A percentile compares a stretch with the other conserved stretches of the same genome.
Conservation (phyloP, 257 asterid genomes). For the Nicotiana paniculata region DNA sequence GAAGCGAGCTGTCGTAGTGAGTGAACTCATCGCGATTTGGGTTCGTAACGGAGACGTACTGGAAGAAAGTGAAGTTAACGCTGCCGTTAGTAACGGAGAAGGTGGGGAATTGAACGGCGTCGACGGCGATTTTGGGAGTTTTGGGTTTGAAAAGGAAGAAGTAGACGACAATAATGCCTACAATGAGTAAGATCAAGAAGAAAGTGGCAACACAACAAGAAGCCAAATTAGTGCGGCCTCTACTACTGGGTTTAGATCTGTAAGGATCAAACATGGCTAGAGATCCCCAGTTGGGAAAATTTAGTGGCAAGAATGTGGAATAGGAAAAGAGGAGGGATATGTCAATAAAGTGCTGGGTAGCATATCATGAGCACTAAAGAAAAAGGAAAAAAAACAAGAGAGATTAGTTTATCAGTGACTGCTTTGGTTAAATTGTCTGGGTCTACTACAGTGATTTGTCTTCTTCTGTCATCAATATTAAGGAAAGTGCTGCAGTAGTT, state of each 20-base stretch:
- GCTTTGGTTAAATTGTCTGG: background rate
- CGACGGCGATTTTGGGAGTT: conserved; percentile 69
- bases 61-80: conserved; percentile 79
- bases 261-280: conserved; percentile 42
- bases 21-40: conserved; percentile 89
- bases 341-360: background rate
- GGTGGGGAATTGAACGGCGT: conserved; percentile 80
- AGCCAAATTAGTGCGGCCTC: conserved; percentile 64
- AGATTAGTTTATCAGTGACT: background rate
- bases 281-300: background rate
- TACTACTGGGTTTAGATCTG: conserved; percentile 43
- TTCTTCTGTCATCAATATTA: background rate
- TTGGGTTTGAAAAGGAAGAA: conserved; percentile 78
- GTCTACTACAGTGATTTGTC: background rate
- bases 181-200: conserved; percentile 56
- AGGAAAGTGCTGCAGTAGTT: background rate
- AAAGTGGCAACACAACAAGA: conserved; percentile 76
- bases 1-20: conserved; percentile 96
- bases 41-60: conserved; percentile 76
- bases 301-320: background rate
- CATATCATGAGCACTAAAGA: conserved; percentile 1
- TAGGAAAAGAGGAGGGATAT: background rate
- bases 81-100: conserved; percentile 74
- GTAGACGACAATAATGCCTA: conserved; percentile 56
- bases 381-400: background rate